A percentile compares a stretch with the other conserved stretches of the same genome.
Conservation (phyloP, 345 rosid species). For the Eucalyptus melliodora region DNA sequence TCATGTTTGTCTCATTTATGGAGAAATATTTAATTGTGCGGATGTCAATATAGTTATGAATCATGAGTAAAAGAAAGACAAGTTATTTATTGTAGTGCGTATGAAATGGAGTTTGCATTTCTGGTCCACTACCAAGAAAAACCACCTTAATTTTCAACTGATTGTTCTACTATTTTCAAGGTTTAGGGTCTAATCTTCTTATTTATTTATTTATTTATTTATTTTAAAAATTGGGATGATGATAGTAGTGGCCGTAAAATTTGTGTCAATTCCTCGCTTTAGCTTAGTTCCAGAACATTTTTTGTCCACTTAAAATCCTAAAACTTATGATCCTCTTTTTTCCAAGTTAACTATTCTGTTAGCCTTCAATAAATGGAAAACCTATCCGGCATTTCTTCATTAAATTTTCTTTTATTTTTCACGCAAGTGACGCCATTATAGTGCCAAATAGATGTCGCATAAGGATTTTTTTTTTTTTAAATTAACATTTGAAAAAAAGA, state of each 20-base stretch:
- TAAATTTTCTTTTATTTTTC: neutral
- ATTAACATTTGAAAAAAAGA: neutral
- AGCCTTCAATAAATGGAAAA: neutral
- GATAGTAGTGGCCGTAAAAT: neutral
- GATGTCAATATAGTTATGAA: accelerated
- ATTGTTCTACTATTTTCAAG: neutral
- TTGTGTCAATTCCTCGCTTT: neutral
- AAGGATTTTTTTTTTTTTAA: neutral
- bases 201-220: neutral
- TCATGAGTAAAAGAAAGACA: neutral
- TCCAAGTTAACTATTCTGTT: neutral
- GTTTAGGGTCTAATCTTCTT: neutral
- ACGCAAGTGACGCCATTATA: neutral
- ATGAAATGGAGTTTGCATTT: neutral
- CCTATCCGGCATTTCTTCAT: neutral
- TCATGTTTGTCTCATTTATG: neutral
- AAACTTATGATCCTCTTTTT: neutral
- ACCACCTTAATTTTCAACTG: neutral
- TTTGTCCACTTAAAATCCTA: neutral
- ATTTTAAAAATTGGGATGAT: neutral
- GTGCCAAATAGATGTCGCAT: neutral
- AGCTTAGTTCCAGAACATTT: neutral
- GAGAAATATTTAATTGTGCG: neutral
- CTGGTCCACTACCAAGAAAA: neutral
- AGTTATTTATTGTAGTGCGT: neutral